These are phyloP conservation scores for Oryza meyeriana DNA, from an alignment of 176 grass and related monocot genomes.

Conservation along the genomic window DNA sequence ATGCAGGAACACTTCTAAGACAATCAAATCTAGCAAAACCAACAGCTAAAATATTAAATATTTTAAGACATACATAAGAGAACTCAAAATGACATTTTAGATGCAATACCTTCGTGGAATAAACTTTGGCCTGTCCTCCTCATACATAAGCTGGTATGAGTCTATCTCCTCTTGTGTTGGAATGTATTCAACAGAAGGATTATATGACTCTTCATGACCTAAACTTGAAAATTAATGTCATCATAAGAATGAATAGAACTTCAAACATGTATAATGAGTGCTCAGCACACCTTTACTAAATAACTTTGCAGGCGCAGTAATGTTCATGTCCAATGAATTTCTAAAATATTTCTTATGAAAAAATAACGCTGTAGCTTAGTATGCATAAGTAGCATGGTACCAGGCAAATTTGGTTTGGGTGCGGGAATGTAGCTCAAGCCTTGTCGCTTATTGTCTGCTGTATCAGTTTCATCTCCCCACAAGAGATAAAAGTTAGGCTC, in stretches of 20 bases:
- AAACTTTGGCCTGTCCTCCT: conserved; percentile 94
- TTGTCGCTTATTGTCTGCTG: conserved; percentile 75
- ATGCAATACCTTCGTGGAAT: conserved; percentile 71
- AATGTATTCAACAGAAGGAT: conserved; percentile 92
- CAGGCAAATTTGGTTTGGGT: conserved; percentile 88
- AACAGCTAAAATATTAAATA: conserved; percentile 26
- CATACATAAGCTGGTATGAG: conserved; percentile 89
- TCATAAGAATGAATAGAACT: conserved; percentile 27
- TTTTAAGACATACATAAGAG: conserved; percentile 11
- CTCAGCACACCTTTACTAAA: neutral
- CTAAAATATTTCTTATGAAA: neutral
- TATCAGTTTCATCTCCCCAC: conserved; percentile 88
- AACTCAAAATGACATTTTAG: conserved; percentile 2
- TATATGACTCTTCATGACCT: conserved; percentile 99
- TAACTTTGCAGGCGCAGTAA: neutral
- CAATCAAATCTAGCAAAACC: conserved; percentile 63
- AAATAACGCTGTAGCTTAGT: neutral
- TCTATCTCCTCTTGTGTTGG: conserved; percentile 98
- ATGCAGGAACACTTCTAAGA: conserved; percentile 86
- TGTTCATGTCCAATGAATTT: neutral
- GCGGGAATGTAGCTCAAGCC: conserved; percentile 89
- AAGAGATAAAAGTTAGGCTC: conserved; percentile 61
- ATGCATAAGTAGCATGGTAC: conserved; percentile 36
- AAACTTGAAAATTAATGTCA: conserved; percentile 30
- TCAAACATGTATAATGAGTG: neutral